phyloP scores from a whole-genome alignment of 495 filamentous ascomycete genomes.

The Apodospora peruviana region DNA sequence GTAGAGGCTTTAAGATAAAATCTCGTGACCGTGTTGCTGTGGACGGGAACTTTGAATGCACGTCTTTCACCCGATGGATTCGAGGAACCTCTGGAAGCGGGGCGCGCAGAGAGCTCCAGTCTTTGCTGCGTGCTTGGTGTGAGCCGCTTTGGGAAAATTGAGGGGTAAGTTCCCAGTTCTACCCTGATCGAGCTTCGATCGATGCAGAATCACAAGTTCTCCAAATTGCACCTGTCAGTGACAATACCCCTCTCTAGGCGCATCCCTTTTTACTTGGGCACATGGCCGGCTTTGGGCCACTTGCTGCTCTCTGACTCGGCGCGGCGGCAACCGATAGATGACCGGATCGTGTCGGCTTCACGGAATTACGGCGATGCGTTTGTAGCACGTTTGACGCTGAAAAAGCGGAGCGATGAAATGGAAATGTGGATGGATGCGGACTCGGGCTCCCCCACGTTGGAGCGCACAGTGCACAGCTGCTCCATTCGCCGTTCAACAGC shows the following conservation, averaged over 20 bases:
- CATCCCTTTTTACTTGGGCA: not conserved
- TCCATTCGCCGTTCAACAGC: too few relatives aligned
- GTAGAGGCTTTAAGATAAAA: not conserved
- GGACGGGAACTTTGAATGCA: not conserved
- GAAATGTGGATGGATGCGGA: not conserved
- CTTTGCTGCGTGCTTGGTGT: not conserved
- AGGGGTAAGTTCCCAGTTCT: not conserved
- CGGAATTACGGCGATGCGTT: not conserved
- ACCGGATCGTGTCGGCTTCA: not conserved
- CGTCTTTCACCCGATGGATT: not conserved
- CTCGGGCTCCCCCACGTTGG: slow-evolving; percentile 2
- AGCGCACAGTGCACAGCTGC: too few relatives aligned
- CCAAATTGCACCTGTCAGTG: not conserved
- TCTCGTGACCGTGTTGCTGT: not conserved
- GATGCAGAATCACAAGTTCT: not conserved
- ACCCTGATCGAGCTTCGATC: not conserved
- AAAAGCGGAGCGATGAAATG: too few relatives aligned
- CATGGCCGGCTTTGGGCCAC: slow-evolving; percentile 1
- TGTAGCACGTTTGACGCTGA: too few relatives aligned
- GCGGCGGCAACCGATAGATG: not conserved
- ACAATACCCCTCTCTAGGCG: not conserved
- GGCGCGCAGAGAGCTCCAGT: not conserved
- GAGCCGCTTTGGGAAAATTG: slow-evolving; percentile 1
- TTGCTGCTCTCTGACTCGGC: not conserved
- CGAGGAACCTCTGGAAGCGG: not conserved